Percentiles rank a stretch among this genome's conserved stretches.
These are phyloP conservation scores for Salix caprea DNA, from an alignment of 345 rosid genomes.

Conservation along the genomic window DNA sequence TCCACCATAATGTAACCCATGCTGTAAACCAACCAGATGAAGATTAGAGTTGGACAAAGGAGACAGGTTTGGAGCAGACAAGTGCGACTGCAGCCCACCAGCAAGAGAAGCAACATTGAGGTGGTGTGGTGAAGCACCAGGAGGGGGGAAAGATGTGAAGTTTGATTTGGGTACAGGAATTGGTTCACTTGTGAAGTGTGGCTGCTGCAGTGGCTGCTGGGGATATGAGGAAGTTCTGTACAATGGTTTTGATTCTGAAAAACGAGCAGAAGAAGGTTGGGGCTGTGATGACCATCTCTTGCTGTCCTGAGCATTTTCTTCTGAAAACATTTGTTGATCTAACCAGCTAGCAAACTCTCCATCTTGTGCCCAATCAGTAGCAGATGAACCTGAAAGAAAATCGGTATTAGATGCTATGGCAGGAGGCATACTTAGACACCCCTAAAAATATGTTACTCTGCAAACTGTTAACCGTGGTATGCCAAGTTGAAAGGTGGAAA, in stretches of 20 bases:
- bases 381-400: constrained; percentile 74
- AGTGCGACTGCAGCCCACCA: constrained; percentile 51
- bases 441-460: neutral
- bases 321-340: constrained; percentile 57
- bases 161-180: constrained; percentile 55
- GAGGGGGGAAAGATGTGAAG: constrained; percentile 81
- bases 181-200: constrained; percentile 67
- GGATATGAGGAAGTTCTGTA: constrained; percentile 92
- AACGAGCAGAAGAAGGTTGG: constrained; percentile 42
- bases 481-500: neutral
- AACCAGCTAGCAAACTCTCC: constrained; percentile 67
- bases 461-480: neutral
- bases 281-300: constrained; percentile 86
- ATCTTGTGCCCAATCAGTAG: constrained; percentile 85
- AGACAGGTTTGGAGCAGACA: constrained; percentile 54
- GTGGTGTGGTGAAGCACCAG: constrained; percentile 61
- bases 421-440: neutral
- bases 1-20: constrained; percentile 57
- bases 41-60: constrained; percentile 55
- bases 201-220: constrained; percentile 56
- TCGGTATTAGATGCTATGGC: neutral
- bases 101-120: constrained; percentile 47
- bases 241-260: constrained; percentile 57
- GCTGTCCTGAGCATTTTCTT: constrained; percentile 54
- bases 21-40: constrained; percentile 57